These are phyloP conservation scores for Phragmites australis DNA, from an alignment of 176 grass and related monocot genomes.

Conservation along the genomic window DNA sequence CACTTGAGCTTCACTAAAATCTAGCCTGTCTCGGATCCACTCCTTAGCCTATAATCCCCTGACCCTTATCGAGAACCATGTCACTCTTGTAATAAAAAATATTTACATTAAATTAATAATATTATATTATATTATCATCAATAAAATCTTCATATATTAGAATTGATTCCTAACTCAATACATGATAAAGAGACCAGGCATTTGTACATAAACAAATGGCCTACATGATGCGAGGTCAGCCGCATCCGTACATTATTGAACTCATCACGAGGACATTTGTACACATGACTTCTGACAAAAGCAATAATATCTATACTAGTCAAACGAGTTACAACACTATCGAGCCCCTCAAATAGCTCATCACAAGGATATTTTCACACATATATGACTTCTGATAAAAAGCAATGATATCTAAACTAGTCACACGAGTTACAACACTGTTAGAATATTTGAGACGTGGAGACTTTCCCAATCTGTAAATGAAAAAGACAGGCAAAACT, in stretches of 20 bases:
- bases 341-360: too few relatives aligned
- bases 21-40: too few relatives aligned
- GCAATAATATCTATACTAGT: background rate
- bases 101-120: too few relatives aligned
- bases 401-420: background rate
- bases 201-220: background rate
- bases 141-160: too few relatives aligned
- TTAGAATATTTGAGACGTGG: background rate
- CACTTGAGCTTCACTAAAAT: too few relatives aligned
- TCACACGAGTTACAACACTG: conserved; percentile 23
- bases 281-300: background rate
- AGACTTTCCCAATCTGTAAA: background rate
- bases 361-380: conserved; percentile 7
- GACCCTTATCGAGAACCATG: too few relatives aligned
- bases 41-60: too few relatives aligned
- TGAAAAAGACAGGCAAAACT: background rate
- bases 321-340: conserved; percentile 19
- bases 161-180: too few relatives aligned
- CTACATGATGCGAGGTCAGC: background rate
- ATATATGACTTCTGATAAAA: background rate
- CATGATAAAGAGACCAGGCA: too few relatives aligned
- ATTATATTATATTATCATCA: too few relatives aligned
- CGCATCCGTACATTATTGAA: background rate
- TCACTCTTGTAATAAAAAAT: too few relatives aligned
- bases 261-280: conserved; percentile 4